phyloP scores from a whole-genome alignment of 1,284 basidiomycete genomes.

The Boletus holoroseus region DNA sequence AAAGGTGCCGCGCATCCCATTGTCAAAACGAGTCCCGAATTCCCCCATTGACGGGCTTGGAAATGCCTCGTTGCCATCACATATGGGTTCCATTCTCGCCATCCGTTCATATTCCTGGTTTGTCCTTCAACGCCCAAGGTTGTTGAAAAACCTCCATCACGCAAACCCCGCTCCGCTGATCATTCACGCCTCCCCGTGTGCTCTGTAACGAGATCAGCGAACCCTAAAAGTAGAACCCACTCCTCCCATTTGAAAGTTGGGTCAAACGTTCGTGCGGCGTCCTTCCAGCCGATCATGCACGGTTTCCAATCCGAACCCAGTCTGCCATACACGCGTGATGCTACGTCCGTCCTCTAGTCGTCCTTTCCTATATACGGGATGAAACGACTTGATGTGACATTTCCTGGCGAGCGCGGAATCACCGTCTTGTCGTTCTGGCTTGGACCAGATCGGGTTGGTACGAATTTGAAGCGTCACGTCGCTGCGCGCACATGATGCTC shows the following conservation, averaged over 20 bases:
- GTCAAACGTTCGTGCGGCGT: constrained; percentile 1
- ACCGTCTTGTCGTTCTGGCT: not conserved
- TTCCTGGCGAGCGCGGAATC: not conserved
- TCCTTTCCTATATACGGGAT: not conserved
- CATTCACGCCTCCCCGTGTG: constrained; percentile 7
- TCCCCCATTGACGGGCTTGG: not conserved
- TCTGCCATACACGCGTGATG: not conserved
- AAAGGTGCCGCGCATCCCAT: constrained; percentile 11
- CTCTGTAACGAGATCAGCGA: constrained; percentile 4
- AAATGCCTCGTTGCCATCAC: constrained; percentile 20
- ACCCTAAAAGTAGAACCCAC: constrained; percentile 3
- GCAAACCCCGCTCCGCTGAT: constrained; percentile 14
- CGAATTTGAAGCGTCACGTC: not conserved
- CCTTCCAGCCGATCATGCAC: constrained; percentile 4
- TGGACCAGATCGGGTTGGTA: constrained; percentile 9
- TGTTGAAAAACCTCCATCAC: not conserved
- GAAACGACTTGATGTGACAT: constrained; percentile 2
- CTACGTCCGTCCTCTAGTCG: not conserved
- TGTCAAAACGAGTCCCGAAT: constrained; percentile 4
- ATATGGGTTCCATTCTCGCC: not conserved
- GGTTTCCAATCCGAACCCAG: constrained; percentile 5
- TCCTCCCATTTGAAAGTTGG: constrained; percentile 10
- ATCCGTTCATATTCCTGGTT: not conserved
- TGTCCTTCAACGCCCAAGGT: constrained; percentile 1
- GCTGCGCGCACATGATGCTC: not conserved